Evolutionary conservation across 202 grass and related monocot genomes (phyloP), one percentile per base, ranked within the genome.

Genomic region (Zoysia matrella): DNA sequence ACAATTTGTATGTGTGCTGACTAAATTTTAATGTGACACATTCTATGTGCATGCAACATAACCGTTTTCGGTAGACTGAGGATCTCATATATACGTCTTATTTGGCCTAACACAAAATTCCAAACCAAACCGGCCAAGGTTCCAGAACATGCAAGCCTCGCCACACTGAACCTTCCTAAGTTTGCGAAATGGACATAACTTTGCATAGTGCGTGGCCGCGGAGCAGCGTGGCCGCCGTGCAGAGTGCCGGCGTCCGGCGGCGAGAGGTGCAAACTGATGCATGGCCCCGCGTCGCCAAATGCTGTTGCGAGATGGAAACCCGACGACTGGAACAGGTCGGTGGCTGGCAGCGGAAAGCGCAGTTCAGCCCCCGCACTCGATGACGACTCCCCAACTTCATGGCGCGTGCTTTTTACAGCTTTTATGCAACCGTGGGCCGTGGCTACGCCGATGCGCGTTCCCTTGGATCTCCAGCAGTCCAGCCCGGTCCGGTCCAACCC

Each of bases 331-430:
- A 55, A 55, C 52, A 40, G 48, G 16, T 5, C 22, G 22, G 67
- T 14, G 9, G 79, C 63, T 7, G 22, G 41, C 50, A 49, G 41
- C 8, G 2, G 22, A 30, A 30, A 30, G 22, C 22, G 22, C 22
- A 30, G 22, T 0, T 0, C 22, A 30, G 22, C 22, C 22, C 22
- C 22, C 22, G 49, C 76, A 86, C 88, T 86, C 45, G 83, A 86
- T 82, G 83, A 74, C 22, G 22, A 30, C 22, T 30, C 72, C 65
- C 66, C 73, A 69, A 55, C 52, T 55, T 64, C 60, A 71, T 68
- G 60, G 82, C 7, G 73, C 62, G 36, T 82, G 53, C 74, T 75
- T 78, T 75, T 82, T 81, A 73, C 83, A 86, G 73, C 58, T 73
- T 69, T 86, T 62, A 39, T 47, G 3, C 49, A 60, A 55, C n/a